These are phyloP conservation scores for Xylariaceae sp. DNA, from an alignment of 2,329 filamentous ascomycete genomes.

Conservation along the genomic window DNA sequence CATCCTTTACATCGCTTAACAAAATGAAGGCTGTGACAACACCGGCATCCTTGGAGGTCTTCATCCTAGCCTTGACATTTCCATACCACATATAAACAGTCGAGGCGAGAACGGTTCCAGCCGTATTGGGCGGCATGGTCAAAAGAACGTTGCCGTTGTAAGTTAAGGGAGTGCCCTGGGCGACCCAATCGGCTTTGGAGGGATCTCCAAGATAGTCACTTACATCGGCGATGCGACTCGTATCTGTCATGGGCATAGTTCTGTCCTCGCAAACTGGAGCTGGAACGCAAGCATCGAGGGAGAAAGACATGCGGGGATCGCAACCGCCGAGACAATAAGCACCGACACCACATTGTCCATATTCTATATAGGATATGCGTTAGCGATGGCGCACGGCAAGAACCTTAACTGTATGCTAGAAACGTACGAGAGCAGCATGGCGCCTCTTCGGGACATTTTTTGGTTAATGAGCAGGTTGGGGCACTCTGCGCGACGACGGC, in stretches of 20 bases:
- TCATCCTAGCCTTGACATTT: slow-evolving; percentile 83
- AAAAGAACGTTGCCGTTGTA: slow-evolving; percentile 76
- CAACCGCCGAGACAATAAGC: slow-evolving; percentile 96
- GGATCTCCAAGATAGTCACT: slow-evolving; percentile 86
- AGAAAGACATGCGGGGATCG: slow-evolving; percentile 83
- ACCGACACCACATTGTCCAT: slow-evolving; percentile 89
- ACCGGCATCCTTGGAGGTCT: slow-evolving; percentile 82
- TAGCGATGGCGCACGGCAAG: not conserved
- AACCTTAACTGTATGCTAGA: not conserved
- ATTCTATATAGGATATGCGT: slow-evolving; percentile 63
- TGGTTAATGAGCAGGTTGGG: slow-evolving; percentile 52
- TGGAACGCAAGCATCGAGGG: slow-evolving; percentile 83
- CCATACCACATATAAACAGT: slow-evolving; percentile 97
- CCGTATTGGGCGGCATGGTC: slow-evolving; percentile 86
- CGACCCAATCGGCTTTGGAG: slow-evolving; percentile 83
- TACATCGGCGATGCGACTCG: slow-evolving; percentile 74
- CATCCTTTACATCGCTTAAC: slow-evolving; percentile 93
- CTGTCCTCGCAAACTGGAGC: slow-evolving; percentile 79
- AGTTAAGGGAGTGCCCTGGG: slow-evolving; percentile 74
- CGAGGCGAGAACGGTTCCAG: slow-evolving; percentile 83
- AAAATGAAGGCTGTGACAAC: slow-evolving; percentile 98
- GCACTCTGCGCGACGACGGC: slow-evolving; percentile 44
- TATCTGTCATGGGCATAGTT: slow-evolving; percentile 74
- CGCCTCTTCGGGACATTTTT: slow-evolving; percentile 72
- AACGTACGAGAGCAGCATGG: slow-evolving; percentile 80